These are phyloP conservation scores for Xylariaceae sp. DNA, from an alignment of 2,329 filamentous ascomycete genomes.

Conservation along the genomic window DNA sequence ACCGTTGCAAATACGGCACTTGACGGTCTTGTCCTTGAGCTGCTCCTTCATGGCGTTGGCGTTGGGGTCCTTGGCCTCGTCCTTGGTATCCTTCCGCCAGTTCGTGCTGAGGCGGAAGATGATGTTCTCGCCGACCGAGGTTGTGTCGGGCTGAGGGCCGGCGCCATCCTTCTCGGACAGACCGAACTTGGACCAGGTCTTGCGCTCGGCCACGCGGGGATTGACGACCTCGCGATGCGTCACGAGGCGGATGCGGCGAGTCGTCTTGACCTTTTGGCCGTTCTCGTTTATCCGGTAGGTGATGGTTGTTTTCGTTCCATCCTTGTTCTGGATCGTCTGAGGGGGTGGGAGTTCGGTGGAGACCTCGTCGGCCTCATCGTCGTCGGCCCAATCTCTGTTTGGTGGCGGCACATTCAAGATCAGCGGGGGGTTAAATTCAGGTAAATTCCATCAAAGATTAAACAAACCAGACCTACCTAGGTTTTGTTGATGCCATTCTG, in stretches of 20 bases:
- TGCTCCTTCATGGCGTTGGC: conserved; percentile 71
- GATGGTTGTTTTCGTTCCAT: conserved; percentile 94
- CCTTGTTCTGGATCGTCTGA: conserved; percentile 92
- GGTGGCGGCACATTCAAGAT: conserved; percentile 1
- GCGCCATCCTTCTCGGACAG: conserved; percentile 75
- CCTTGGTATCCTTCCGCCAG: conserved; percentile 86
- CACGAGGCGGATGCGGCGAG: conserved; percentile 87
- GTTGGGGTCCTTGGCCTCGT: conserved; percentile 68
- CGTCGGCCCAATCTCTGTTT: conserved; percentile 81
- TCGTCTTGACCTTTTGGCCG: conserved; percentile 94
- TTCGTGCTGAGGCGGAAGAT: conserved; percentile 88
- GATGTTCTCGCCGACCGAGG: conserved; percentile 94
- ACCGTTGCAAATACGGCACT: conserved; percentile 97
- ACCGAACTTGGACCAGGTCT: conserved; percentile 90
- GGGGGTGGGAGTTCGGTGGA: conserved; percentile 67
- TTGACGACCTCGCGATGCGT: conserved; percentile 91
- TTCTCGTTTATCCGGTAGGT: conserved; percentile 87
- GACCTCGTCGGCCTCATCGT: conserved; percentile 79
- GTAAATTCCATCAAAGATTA: too few species aligned
- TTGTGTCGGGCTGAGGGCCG: conserved; percentile 84
- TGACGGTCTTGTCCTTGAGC: conserved; percentile 99
- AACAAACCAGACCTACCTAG: conserved; percentile 9
- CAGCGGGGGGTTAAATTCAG: background rate
- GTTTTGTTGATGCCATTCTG: conserved; percentile 25
- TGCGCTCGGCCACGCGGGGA: conserved; percentile 91